Evolutionary conservation across 1,284 basidiomycete species (phyloP).

Genomic region (Heimioporus retisporus): DNA sequence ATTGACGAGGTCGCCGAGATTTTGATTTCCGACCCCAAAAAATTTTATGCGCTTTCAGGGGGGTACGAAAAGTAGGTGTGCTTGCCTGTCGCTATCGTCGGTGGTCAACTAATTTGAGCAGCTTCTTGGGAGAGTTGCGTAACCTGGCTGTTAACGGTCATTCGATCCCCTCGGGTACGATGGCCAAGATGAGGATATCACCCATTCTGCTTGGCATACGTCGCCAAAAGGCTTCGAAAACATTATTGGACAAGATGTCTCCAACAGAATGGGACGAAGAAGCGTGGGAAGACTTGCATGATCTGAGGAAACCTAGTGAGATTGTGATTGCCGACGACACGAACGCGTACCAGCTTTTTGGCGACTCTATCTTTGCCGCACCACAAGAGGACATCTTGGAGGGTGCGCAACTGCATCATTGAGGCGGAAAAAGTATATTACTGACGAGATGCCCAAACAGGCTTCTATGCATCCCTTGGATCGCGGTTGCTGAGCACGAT

Average conservation of each 20-base stretch:
- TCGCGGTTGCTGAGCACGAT: constrained; percentile 78
- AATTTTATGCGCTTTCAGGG: constrained; percentile 77
- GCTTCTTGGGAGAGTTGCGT: constrained; percentile 87
- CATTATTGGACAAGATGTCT: constrained; percentile 50
- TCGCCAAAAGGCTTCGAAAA: constrained; percentile 50
- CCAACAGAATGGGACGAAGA: constrained; percentile 64
- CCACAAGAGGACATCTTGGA: constrained; percentile 94
- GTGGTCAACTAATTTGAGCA: constrained; percentile 38
- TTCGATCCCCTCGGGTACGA: constrained; percentile 65
- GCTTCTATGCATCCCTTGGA: constrained; percentile 74
- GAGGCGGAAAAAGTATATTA: not conserved
- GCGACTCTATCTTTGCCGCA: constrained; percentile 81
- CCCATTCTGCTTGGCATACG: constrained; percentile 80
- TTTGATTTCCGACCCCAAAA: constrained; percentile 70
- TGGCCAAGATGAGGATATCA: constrained; percentile 73
- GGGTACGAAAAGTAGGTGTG: constrained; percentile 68
- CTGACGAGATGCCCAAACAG: constrained; percentile 45
- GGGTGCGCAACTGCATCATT: constrained; percentile 50
- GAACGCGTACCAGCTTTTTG: constrained; percentile 81
- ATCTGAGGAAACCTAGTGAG: constrained; percentile 69
- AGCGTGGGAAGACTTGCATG: constrained; percentile 74
- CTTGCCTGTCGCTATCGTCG: not conserved
- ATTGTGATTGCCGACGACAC: constrained; percentile 88
- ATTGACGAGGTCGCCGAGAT: constrained; percentile 82
- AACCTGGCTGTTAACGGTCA: constrained; percentile 85